Evolutionary conservation across 306 rosid genomes (phyloP), one percentile per base, ranked within the genome.

Genomic region (Argentina anserina): DNA sequence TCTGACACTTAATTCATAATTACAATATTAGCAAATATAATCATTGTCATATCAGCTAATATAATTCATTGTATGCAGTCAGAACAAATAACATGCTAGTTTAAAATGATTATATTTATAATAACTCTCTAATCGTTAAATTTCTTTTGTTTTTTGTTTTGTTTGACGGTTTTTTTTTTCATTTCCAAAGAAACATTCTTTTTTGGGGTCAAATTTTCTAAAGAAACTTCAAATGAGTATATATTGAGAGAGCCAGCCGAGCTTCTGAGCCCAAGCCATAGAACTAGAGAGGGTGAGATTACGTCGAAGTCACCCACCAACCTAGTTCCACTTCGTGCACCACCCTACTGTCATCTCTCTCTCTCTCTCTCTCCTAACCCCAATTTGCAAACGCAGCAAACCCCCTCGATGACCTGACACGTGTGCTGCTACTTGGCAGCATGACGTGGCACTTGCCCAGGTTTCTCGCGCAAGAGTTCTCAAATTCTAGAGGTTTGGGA

Each of bases 261-360:
- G 73, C 61, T 13, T 14, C 5, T 0, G 5, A 43, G 49, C 49
- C 18, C 15, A 46, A 13, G n/a, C n/a, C n/a, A n/a, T n/a, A 15
- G 52, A 46, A 46, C 13, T 42, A 17, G 9, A 7, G 20, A 14
- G 20, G 37, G 25, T 42, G 46, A 11, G 10, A 40, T 5, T 1
- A 15, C 4, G 69, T 70, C 40, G 9, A 46, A 70, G 53, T 73
- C 79, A 41, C 43, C 67, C 81, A 79, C 82, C 90, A 42, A 81
- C 86, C 85, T 73, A 17, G 69, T 21, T 70, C 28, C 66, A 7
- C 65, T 60, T 67, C 69, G 34, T 26, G 67, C 75, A 18, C 28
- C 61, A 4, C 33, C 25, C 29, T 26, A 6, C 36, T 33, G 5
- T n/a, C n/a, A n/a, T n/a, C 36, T 2, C 36, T 33, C 41, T 23